phyloP scores from a whole-genome alignment of 139 green algal genomes.

The Chlorella sp. region DNA sequence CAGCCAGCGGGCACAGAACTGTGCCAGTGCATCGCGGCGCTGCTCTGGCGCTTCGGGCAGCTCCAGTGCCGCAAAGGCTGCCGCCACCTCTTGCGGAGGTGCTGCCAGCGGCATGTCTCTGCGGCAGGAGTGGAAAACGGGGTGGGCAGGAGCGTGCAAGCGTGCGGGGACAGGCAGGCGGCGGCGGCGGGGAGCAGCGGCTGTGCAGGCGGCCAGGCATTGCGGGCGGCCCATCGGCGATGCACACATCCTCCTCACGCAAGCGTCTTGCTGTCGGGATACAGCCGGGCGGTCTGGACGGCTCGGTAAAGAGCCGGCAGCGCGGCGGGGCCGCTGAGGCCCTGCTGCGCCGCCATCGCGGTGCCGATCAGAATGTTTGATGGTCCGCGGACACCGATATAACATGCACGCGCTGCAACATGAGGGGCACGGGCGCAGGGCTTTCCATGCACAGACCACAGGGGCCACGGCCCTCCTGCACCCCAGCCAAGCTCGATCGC shows the following conservation, averaged over 20 bases:
- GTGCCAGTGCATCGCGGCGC: not conserved
- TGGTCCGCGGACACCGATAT: no score
- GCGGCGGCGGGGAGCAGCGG: not conserved
- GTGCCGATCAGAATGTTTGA: no score
- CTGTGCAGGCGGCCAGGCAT: not conserved
- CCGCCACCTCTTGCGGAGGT: not conserved
- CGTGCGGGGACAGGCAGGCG: not conserved
- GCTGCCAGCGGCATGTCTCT: conserved; percentile 49
- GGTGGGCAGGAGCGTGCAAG: not conserved
- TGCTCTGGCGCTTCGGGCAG: not conserved
- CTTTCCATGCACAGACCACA: no score
- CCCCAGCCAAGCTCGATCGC: no score
- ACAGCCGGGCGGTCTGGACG: conserved; percentile 16
- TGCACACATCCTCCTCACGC: conserved; percentile 29
- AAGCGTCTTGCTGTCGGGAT: conserved; percentile 42
- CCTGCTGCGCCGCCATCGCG: no score
- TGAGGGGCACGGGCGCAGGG: no score
- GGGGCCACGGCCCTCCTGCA: no score
- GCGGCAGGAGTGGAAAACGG: not conserved
- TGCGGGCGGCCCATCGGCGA: not conserved
- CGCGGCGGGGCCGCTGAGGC: no score
- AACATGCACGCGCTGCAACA: no score
- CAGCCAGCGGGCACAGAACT: conserved; percentile 13
- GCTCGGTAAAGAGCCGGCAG: no score
- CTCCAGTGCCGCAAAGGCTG: conserved; percentile 13